Percentiles rank a stretch among this genome's conserved stretches.
Evolutionary conservation across 2,329 filamentous ascomycete species (phyloP).

Genomic region (Botrytis sinoallii): DNA sequence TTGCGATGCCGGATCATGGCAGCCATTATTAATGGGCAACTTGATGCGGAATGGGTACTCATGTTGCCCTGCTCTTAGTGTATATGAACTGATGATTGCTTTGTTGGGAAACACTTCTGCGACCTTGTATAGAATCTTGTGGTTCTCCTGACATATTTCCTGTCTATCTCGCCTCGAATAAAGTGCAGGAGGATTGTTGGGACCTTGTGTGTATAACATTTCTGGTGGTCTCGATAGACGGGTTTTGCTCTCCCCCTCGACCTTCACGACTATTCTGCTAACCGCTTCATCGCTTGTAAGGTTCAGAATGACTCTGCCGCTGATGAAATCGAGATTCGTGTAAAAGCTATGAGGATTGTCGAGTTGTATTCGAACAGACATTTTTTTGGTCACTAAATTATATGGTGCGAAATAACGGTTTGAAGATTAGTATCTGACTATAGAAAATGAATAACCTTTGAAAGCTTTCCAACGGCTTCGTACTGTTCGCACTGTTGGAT

Average conservation of each 20-base stretch:
- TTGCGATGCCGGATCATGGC: slow-evolving; percentile 46
- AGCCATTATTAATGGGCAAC: slow-evolving; percentile 73
- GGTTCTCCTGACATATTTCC: slow-evolving; percentile 52
- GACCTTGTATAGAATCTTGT: slow-evolving; percentile 73
- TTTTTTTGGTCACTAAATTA: slow-evolving; percentile 42
- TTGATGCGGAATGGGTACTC: slow-evolving; percentile 78
- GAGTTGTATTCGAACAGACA: slow-evolving; percentile 66
- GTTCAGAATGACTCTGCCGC: slow-evolving; percentile 56
- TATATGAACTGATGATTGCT: slow-evolving; percentile 44
- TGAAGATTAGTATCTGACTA: not conserved
- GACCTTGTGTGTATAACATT: slow-evolving; percentile 7
- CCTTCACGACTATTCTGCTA: slow-evolving; percentile 73
- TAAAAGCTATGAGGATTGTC: slow-evolving; percentile 68
- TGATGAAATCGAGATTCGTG: slow-evolving; percentile 75
- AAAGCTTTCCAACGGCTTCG: not conserved
- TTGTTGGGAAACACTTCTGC: slow-evolving; percentile 64
- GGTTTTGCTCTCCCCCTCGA: slow-evolving; percentile 76
- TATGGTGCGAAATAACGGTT: not conserved
- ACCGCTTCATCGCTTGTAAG: slow-evolving; percentile 67
- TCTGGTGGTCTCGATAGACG: slow-evolving; percentile 41
- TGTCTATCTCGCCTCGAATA: slow-evolving; percentile 26
- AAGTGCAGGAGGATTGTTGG: slow-evolving; percentile 22
- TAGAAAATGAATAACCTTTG: not conserved
- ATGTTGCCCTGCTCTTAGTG: slow-evolving; percentile 66
- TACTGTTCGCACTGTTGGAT: not conserved